Evolutionary conservation across 257 asterid genomes (phyloP).

Genomic region (Salvia hispanica): DNA sequence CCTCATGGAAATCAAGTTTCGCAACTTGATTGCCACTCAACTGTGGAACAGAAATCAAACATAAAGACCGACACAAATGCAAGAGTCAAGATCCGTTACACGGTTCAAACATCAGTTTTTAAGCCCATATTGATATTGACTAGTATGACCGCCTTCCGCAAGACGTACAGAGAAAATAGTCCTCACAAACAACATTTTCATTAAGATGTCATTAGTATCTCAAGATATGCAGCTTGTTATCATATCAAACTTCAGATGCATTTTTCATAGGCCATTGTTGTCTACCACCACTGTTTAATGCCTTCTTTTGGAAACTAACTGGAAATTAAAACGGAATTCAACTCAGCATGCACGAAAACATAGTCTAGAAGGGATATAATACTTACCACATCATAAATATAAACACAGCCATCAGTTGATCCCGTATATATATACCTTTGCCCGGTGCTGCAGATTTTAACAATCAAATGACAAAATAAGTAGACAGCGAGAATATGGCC

Average conservation of each 20-base stretch:
- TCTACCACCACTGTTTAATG: neutral
- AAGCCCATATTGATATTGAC: too few species aligned
- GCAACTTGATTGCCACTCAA: conserved; percentile 66
- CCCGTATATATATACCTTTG: conserved; percentile 92
- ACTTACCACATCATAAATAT: conserved; percentile 84
- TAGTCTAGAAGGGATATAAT: neutral
- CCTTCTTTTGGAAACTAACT: neutral
- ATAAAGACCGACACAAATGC: neutral
- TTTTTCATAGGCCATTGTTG: neutral
- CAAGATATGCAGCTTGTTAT: neutral
- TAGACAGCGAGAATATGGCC: neutral
- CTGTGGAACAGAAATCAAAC: conserved; percentile 37
- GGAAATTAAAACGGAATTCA: neutral
- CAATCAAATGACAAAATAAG: conserved; percentile 24
- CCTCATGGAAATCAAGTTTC: conserved; percentile 74
- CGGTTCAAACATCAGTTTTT: too few species aligned
- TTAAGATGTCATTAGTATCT: conserved; percentile 1
- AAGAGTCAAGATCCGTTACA: too few species aligned
- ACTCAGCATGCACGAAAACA: neutral
- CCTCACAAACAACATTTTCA: too few species aligned
- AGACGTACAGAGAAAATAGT: too few species aligned
- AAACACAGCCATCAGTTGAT: conserved; percentile 70
- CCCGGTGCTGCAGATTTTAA: conserved; percentile 73
- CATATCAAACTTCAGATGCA: neutral
- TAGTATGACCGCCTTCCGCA: too few species aligned